Evolutionary conservation across 768 basidiomycete species (phyloP).

Genomic region (Tylopilus sp.): DNA sequence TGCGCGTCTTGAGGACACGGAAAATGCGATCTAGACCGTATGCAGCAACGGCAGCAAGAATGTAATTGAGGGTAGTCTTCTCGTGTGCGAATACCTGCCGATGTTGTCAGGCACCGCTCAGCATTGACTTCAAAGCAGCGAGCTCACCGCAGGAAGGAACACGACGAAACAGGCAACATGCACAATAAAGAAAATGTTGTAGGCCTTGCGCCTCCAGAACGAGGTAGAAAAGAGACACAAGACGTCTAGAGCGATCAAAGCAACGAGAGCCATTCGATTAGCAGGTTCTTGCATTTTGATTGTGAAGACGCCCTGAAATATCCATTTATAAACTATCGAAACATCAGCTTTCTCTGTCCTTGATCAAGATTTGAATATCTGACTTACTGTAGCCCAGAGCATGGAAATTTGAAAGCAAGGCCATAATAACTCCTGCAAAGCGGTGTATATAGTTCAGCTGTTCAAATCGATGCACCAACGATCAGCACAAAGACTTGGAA

Average conservation of each 20-base stretch:
- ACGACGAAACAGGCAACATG: conserved; percentile 43
- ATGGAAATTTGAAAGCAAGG: conserved; percentile 41
- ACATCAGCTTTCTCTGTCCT: conserved; percentile 1
- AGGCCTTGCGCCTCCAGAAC: conserved; percentile 39
- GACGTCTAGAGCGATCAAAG: conserved; percentile 33
- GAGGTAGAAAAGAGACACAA: conserved; percentile 40
- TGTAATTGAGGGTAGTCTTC: conserved; percentile 36
- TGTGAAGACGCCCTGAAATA: conserved; percentile 19
- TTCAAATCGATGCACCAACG: not conserved
- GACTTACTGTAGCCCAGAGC: conserved; percentile 38
- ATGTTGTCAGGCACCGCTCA: not conserved
- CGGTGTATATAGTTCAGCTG: conserved; percentile 56
- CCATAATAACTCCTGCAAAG: conserved; percentile 43
- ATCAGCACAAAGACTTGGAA: not conserved
- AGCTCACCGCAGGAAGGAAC: conserved; percentile 37
- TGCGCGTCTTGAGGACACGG: conserved; percentile 46
- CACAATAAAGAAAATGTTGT: conserved; percentile 41
- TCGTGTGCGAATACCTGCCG: conserved; percentile 27
- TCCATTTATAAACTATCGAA: conserved; percentile 29
- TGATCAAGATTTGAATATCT: not conserved
- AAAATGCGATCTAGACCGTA: conserved; percentile 45
- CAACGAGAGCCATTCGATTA: conserved; percentile 32
- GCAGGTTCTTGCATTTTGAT: conserved; percentile 6
- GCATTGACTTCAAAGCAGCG: conserved; percentile 7
- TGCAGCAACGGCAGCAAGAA: conserved; percentile 35